Base-by-base conservation (phyloP, 139 green algal genomes). In the Coccomyxa sp. region DNA sequence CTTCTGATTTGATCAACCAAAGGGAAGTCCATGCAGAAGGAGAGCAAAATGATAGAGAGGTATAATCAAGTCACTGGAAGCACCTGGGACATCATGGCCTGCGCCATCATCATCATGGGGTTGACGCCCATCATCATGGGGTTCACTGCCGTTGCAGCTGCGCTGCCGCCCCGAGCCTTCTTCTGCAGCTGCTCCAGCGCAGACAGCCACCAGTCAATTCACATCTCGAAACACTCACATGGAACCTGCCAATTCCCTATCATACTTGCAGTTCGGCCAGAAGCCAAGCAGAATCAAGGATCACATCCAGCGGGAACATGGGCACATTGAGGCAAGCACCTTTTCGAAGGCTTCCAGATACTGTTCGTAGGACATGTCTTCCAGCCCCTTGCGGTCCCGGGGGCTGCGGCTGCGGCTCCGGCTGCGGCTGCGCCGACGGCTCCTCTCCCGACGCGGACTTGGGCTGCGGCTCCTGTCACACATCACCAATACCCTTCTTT, bases 321-420 rank as follows among this genome's bases (percentile, higher is more conserved):
- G 38, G 38, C 38, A 51, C 38, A 51, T 7, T 51, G 38, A 51
- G 71, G 71, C 13, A 11, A 12, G 82, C 31, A 93, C 82, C n/a
- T 84, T 71, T 1, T 85, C n/a, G 63, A 91, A 93, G 71, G 71
- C 67, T 14, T 76, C 82, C 16, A 88, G 66, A 68, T 93, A 93
- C n/a, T 93, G 81, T 10, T 88, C 87, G 58, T 93, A 93, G 15
- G 79, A 82, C 88, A 93, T 93, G 38, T 86, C 71, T 28, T 80
- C 57, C 23, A 93, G 63, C 81, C 90, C 80, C 12, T 76, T 45
- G 25, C 79, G 58, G 21, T 83, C 77, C 0, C 78, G 58, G n/a
- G n/a, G n/a, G 59, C 38, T 82, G 82, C 80, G 85, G 79, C 59
- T 82, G 27, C 82, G 60, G 60, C 63, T 82, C 38, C 84, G 80